Percentiles rank a stretch among this genome's conserved stretches.
Evolutionary conservation across 2,329 filamentous ascomycete species (phyloP).

Genomic region (Fusarium duplospermum): DNA sequence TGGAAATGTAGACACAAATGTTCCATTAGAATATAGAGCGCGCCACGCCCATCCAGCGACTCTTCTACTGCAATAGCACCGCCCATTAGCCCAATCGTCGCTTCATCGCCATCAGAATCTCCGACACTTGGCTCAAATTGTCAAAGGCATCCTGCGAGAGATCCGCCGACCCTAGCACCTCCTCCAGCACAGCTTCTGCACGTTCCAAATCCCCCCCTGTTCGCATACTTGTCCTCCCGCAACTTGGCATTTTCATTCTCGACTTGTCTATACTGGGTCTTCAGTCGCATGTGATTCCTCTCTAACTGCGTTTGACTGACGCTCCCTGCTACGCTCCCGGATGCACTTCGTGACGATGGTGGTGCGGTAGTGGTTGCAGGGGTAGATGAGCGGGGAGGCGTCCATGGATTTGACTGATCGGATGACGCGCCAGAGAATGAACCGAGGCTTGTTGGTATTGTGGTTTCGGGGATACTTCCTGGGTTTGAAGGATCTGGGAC

Average conservation of each 20-base stretch:
- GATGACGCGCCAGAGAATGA: neutral
- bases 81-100: neutral
- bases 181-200: neutral
- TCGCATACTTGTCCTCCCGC: neutral
- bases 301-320: neutral
- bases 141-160: neutral
- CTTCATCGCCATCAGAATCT: constrained; percentile 1
- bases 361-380: neutral
- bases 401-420: neutral
- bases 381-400: neutral
- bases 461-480: neutral
- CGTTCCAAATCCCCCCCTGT: neutral
- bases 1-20: neutral
- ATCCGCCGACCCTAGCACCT: neutral
- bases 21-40: neutral
- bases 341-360: neutral
- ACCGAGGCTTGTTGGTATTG: neutral
- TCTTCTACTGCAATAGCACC: neutral
- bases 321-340: neutral
- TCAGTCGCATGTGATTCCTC: neutral
- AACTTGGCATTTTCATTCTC: constrained; percentile 1
- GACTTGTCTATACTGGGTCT: neutral
- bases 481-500: neutral
- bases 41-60: neutral
- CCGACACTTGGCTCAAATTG: neutral